Conservation (phyloP, 495 filamentous ascomycete genomes). For the Hypoxylon fuscum region DNA sequence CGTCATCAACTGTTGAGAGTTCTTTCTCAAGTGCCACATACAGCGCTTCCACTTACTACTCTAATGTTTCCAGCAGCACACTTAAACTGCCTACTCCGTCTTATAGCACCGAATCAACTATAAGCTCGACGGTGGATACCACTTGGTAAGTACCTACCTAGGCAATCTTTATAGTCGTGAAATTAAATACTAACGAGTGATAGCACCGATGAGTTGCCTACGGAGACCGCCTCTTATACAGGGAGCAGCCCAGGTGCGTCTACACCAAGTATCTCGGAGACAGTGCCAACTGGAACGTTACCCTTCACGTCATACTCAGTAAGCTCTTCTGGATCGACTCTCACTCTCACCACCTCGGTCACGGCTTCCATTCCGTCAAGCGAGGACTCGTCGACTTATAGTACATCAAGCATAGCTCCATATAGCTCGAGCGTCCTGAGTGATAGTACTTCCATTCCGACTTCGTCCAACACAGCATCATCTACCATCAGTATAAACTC, state of each 20-base stretch:
- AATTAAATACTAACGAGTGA: slow-evolving; percentile 8
- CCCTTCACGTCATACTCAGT: slow-evolving; percentile 7
- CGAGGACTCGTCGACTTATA: slow-evolving; percentile 13
- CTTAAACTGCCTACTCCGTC: background rate
- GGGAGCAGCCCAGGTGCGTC: background rate
- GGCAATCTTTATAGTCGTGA: background rate
- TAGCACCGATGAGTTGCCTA: slow-evolving; percentile 28
- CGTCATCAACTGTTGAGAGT: slow-evolving; percentile 2
- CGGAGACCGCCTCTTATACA: background rate
- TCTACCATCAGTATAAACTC: slow-evolving; percentile 15
- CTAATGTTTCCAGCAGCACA: background rate
- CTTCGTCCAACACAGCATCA: slow-evolving; percentile 1
- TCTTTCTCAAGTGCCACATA: slow-evolving; percentile 7
- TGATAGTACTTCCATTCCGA: background rate
- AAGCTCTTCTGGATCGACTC: slow-evolving; percentile 6
- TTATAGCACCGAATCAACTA: slow-evolving; percentile 6
- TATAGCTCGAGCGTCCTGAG: slow-evolving; percentile 5
- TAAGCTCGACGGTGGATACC: slow-evolving; percentile 9
- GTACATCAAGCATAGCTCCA: slow-evolving; percentile 17
- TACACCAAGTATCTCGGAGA: background rate
- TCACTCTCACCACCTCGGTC: slow-evolving; percentile 23
- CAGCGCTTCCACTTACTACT: slow-evolving; percentile 8
- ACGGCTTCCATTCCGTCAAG: slow-evolving; percentile 24
- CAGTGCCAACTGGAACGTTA: background rate
- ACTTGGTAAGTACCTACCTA: slow-evolving; percentile 23